Base-by-base conservation (phyloP, 768 basidiomycete species). In the Lentinula raphanica region DNA sequence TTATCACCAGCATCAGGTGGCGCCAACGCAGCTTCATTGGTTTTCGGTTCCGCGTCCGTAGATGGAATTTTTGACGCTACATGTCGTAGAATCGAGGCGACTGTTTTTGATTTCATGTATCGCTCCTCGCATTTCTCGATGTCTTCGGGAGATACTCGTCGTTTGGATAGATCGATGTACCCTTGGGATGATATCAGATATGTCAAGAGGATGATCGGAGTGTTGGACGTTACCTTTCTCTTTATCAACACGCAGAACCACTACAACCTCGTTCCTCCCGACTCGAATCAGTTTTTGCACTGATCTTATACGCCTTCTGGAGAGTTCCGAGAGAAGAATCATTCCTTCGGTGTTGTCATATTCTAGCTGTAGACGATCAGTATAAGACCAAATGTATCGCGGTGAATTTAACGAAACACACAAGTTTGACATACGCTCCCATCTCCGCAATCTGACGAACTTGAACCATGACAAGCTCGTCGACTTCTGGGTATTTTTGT, bases 301-400 rank as follows among this genome's bases (percentile, higher is more conserved):
- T 6, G 92, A 95, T 64, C 96, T 76, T 67, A 99, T 99, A 67
- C 96, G 96, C 66, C 97, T 81, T 66, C 97, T 77, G 4, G 95
- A 98, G 2, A 99, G 87, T 70, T 98, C 97, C 2, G 97, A 97
- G n/a, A 99, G 86, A 12, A 98, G 76, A 64, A 99, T 99, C 97
- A 99, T 99, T 64, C 97, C 97, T 71, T 99, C 97, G 54, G 95
- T 97, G 70, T 95, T 95, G 72, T 99, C 96, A 68, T 99, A 98
- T 74, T 98, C 96, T 65, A 98, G 88, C 95, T 97, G 64, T 36
- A 31, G 40, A 19, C 42, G 59, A 32, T 54, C 31, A 38, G 49
- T 15, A 32, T 53, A 27, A 5, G 38, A 19, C 25, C 12, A 19
- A 17, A 50, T 39, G 4, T n/a, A 49, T 17, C 40, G 44, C 6